Evolutionary conservation across 306 rosid genomes (phyloP).

Genomic region (Pterocarpus macrocarpus): DNA sequence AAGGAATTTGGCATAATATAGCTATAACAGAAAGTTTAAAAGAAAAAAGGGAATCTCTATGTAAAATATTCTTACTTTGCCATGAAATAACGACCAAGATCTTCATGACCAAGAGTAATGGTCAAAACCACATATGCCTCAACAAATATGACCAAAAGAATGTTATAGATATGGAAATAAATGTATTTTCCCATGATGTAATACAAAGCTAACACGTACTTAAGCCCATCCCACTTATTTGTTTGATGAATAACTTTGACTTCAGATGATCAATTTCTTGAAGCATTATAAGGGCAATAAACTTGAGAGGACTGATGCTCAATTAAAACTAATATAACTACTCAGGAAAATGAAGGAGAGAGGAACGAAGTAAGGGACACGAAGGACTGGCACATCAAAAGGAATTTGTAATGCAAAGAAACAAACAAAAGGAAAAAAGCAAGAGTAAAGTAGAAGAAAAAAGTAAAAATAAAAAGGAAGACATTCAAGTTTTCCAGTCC

Average conservation of each 20-base stretch:
- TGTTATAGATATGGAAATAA: not conserved
- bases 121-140: not conserved
- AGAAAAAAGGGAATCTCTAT: not conserved
- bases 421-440: slow-evolving; percentile 26
- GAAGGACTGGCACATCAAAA: slow-evolving; percentile 13
- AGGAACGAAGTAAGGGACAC: slow-evolving; percentile 15
- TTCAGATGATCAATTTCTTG: not conserved
- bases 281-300: not conserved
- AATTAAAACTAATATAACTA: slow-evolving; percentile 26
- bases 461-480: not conserved
- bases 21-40: not conserved
- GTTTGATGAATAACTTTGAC: slow-evolving; percentile 13
- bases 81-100: slow-evolving; percentile 7
- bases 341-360: not conserved
- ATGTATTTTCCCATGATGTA: not conserved
- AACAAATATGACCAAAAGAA: not conserved
- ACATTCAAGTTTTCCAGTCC: slow-evolving; percentile 21
- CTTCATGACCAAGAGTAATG: not conserved
- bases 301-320: slow-evolving; percentile 13
- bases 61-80: slow-evolving; percentile 15
- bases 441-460: slow-evolving; percentile 18
- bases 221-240: slow-evolving; percentile 3
- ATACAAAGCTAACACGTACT: not conserved
- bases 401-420: slow-evolving; percentile 18
- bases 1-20: slow-evolving; percentile 8